Evolutionary conservation across 768 basidiomycete genomes (phyloP), one percentile per base, ranked within the genome.

Genomic region (Amanita fuliginea): DNA sequence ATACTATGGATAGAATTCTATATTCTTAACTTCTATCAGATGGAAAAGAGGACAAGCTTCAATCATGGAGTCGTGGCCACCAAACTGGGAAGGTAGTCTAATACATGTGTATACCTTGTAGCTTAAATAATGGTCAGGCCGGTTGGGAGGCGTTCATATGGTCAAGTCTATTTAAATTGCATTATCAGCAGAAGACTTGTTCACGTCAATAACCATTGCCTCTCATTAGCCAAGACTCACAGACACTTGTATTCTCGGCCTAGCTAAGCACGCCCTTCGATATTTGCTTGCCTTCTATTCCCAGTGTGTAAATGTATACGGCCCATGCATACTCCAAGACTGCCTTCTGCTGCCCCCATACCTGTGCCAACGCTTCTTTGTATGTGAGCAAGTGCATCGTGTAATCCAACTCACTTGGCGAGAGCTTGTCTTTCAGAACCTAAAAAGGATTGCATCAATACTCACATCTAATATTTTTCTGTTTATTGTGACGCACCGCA

Each of bases 401-500:
- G 58, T 72, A 83, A 44, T 66, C 57, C 52, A 69, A 59, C 56
- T 82, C 81, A 56, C 81, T 68, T 0, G 71, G 60, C 78, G 80
- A 81, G 7, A 75, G 73, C n/a, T 80, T 68, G 30, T 60, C 55
- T 18, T 77, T 67, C 9, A 62, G 66, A 4, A 70, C 66, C 77
- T 80, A 33, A 6, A 11, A 34, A 34, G 33, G 33, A 34, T 7
- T 34, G 33, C 33, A 34, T 34, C 5, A 9, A 5, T 18, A 32
- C 6, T 28, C 40, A 9, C 42, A 21, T 41, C 3, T 36, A 26
- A 44, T 42, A 40, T 24, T 24, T 24, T 19, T 24, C 44, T 26
- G 16, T 16, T 19, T 33, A 34, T 30, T 28, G 19, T 11, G 21
- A 66, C 74, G 22, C 55, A 81, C 77, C 30, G 78, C 77, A 53